Percentiles rank a stretch among this genome's conserved stretches.
Evolutionary conservation across 352 stramenopile species (phyloP).

Genomic region (Pythium sukuiense): DNA sequence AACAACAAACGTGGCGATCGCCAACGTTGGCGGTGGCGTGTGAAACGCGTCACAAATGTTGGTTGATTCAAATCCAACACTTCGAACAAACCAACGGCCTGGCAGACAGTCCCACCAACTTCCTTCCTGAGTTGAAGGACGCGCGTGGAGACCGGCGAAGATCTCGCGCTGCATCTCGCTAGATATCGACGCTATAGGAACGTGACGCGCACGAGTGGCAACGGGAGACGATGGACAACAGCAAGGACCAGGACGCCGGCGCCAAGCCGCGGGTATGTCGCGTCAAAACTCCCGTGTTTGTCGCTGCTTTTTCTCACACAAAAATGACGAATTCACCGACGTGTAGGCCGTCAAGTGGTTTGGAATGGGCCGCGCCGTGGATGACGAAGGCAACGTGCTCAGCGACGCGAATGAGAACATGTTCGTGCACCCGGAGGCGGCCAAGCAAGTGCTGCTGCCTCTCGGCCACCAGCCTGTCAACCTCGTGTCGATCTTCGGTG

Average conservation of each 20-base stretch:
- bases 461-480: constrained; percentile 70
- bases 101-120: not conserved
- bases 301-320: not conserved
- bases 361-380: constrained; percentile 49
- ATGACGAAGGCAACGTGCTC: no score
- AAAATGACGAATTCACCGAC: not conserved
- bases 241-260: constrained; percentile 44
- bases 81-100: no score
- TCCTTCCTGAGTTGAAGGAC: not conserved
- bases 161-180: no score
- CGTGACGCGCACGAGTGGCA: not conserved
- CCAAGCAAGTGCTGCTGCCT: constrained; percentile 58
- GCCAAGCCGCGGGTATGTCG: constrained; percentile 30
- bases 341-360: constrained; percentile 89
- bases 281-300: not conserved
- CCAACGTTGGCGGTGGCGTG: not conserved
- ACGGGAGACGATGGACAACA: constrained; percentile 29
- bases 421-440: constrained; percentile 64
- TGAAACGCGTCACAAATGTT: not conserved
- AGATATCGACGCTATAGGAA: no score
- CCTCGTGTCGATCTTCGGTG: constrained; percentile 86
- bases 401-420: constrained; percentile 55
- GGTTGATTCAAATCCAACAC: not conserved
- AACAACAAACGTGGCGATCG: not conserved
- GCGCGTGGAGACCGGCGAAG: no score